Conservation (phyloP, 371 early-diverging fungal species). For the Mucor racemosus region DNA sequence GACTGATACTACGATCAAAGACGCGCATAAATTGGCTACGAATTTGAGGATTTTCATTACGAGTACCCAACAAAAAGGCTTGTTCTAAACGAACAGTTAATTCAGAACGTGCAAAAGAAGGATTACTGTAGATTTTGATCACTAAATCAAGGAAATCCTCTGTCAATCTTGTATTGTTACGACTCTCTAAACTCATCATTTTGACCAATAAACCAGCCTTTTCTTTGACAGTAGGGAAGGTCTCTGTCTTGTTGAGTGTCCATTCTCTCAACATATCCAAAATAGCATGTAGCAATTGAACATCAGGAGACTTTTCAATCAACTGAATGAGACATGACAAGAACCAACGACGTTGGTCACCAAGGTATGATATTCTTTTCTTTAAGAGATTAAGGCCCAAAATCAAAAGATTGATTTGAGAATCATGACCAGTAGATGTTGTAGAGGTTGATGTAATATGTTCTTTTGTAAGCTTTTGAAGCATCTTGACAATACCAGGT, state of each 20-base stretch:
- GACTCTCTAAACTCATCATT: constrained; percentile 84
- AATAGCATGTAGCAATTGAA: constrained; percentile 73
- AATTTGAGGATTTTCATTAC: constrained; percentile 74
- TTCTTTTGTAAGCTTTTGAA: constrained; percentile 86
- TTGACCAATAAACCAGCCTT: constrained; percentile 89
- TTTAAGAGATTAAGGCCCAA: constrained; percentile 79
- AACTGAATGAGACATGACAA: constrained; percentile 79
- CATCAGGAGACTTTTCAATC: constrained; percentile 83
- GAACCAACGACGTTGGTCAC: constrained; percentile 88
- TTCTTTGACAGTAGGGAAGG: constrained; percentile 96
- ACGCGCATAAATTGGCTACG: constrained; percentile 81
- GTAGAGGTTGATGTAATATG: constrained; percentile 52
- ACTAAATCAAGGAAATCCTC: constrained; percentile 89
- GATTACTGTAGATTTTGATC: constrained; percentile 82
- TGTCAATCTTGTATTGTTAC: constrained; percentile 68
- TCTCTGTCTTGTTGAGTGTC: constrained; percentile 77
- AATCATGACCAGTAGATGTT: constrained; percentile 44
- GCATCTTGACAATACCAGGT: constrained; percentile 82
- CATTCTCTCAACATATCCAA: constrained; percentile 86
- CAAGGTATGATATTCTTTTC: constrained; percentile 77
- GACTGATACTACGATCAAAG: constrained; percentile 80
- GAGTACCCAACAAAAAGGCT: constrained; percentile 91
- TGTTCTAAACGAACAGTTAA: constrained; percentile 91
- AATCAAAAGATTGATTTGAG: constrained; percentile 67
- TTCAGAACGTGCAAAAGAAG: constrained; percentile 84